phyloP scores from a whole-genome alignment of 495 filamentous ascomycete genomes.

The Chlorociboria aeruginascens region DNA sequence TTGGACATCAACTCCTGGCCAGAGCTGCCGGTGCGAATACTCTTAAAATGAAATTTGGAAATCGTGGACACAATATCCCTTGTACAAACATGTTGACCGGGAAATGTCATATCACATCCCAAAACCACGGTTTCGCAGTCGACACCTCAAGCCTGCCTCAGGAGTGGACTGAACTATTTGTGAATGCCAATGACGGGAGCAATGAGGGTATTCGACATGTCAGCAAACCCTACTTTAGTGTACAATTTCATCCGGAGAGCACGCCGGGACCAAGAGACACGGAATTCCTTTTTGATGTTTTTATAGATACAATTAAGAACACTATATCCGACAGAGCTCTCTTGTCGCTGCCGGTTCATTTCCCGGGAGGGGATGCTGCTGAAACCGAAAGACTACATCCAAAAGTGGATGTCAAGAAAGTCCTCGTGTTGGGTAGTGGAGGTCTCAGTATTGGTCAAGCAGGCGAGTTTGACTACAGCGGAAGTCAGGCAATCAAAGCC shows the following conservation, averaged over 20 bases:
- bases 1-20: conserved; percentile 90
- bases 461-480: conserved; percentile 98
- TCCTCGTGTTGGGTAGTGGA: conserved; percentile 84
- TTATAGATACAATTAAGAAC: conserved; percentile 70
- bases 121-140: conserved; percentile 94
- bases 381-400: conserved; percentile 69
- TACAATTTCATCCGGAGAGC: conserved; percentile 97
- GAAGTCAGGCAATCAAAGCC: conserved; percentile 87
- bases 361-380: conserved; percentile 70
- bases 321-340: conserved; percentile 45
- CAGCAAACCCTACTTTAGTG: conserved; percentile 84
- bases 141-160: conserved; percentile 61
- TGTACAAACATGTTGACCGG: conserved; percentile 91
- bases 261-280: conserved; percentile 94
- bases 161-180: conserved; percentile 85
- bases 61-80: conserved; percentile 96
- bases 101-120: conserved; percentile 95
- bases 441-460: conserved; percentile 94
- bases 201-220: conserved; percentile 93
- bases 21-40: conserved; percentile 83
- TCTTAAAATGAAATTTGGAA: conserved; percentile 96
- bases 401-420: conserved; percentile 79
- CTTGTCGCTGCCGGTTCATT: conserved; percentile 58
- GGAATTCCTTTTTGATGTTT: conserved; percentile 93
- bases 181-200: conserved; percentile 95